Conservation (phyloP, 306 rosid genomes). For the Hippophae rhamnoides region DNA sequence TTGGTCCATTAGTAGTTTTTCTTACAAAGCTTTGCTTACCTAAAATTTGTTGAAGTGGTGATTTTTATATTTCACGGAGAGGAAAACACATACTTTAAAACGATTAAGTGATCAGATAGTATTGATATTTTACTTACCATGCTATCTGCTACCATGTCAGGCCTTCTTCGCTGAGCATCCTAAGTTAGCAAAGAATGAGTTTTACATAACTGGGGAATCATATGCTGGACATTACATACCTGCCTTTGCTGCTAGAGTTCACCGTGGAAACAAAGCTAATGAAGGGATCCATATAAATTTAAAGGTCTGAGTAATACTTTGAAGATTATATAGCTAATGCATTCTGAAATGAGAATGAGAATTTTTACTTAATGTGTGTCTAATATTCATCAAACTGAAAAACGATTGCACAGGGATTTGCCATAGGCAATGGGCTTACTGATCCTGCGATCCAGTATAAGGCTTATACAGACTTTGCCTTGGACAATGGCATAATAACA, state of each 20-base stretch:
- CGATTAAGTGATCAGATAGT: neutral
- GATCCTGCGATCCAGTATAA: constrained; percentile 89
- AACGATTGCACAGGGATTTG: constrained; percentile 71
- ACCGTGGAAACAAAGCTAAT: constrained; percentile 82
- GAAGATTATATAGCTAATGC: neutral
- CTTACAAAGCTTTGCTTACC: no score
- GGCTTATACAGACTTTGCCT: constrained; percentile 85
- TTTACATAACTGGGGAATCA: constrained; percentile 91
- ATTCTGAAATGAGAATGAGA: neutral
- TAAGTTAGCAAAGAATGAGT: constrained; percentile 63
- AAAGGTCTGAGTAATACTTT: constrained; percentile 42
- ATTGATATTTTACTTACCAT: constrained; percentile 15
- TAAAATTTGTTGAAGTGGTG: neutral
- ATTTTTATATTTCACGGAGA: neutral
- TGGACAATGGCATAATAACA: constrained; percentile 68
- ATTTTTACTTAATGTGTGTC: constrained; percentile 2
- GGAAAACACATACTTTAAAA: neutral
- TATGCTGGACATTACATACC: constrained; percentile 99
- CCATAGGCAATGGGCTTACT: constrained; percentile 96
- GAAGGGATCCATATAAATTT: constrained; percentile 91
- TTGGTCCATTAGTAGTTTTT: neutral
- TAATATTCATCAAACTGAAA: constrained; percentile 16
- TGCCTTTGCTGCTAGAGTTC: constrained; percentile 91
- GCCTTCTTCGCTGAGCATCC: constrained; percentile 85
- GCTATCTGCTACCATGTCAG: constrained; percentile 23